Conservation (phyloP, 768 basidiomycete genomes). For the Hericium erinaceus region DNA sequence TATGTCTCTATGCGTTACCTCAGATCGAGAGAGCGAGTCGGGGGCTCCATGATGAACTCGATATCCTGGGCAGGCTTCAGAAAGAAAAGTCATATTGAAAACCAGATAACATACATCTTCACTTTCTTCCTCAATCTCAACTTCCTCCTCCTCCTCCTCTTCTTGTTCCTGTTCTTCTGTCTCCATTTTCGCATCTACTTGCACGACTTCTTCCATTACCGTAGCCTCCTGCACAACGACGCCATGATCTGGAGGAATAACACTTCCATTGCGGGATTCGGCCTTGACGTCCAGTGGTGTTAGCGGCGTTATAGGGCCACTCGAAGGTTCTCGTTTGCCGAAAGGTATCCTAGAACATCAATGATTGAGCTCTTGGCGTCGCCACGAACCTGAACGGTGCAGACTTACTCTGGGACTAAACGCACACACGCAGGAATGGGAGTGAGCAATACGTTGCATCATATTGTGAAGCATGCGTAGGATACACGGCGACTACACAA, state of each 20-base stretch:
- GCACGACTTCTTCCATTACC: conserved; percentile 9
- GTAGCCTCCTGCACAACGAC: conserved; percentile 16
- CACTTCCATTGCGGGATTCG: conserved; percentile 1
- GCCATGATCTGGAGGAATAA: conserved; percentile 7
- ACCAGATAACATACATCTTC: conserved; percentile 36
- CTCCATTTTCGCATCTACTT: conserved; percentile 19
- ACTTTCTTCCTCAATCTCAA: conserved; percentile 28
- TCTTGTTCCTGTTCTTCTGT: conserved; percentile 22
- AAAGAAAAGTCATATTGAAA: not conserved
- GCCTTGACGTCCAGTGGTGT: conserved; percentile 18
- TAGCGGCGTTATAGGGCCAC: not conserved
- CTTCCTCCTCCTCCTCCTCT: conserved; percentile 24
- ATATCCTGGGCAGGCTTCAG: conserved; percentile 46
- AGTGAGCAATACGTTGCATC: conserved; percentile 11
- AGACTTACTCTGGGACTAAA: conserved; percentile 14
- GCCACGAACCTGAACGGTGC: not conserved
- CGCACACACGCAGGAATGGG: conserved; percentile 7
- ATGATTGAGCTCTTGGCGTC: not conserved
- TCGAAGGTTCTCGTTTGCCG: not conserved
- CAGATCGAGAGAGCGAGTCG: conserved; percentile 64
- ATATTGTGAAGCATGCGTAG: conserved; percentile 9
- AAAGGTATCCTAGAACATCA: conserved; percentile 6
- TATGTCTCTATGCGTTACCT: conserved; percentile 31
- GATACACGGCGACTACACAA: conserved; percentile 7
- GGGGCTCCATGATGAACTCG: conserved; percentile 85